Evolutionary conservation across 2,329 filamentous ascomycete species (phyloP).

Genomic region (Incumbomyces lentus): DNA sequence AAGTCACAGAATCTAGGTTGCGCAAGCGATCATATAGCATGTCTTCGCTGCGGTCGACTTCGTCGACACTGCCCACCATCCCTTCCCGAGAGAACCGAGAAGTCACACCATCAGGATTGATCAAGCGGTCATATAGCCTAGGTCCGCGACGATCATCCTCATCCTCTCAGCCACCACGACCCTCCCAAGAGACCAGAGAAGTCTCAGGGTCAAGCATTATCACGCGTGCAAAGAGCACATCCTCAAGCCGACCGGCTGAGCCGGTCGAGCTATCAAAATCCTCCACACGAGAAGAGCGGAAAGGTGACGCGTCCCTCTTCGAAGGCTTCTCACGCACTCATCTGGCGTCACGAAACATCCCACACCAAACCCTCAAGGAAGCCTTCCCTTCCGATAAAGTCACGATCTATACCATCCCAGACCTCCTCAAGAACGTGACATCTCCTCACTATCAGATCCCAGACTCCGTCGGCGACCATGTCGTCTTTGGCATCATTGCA

Average conservation of each 20-base stretch:
- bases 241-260: too few species aligned
- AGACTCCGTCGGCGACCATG: constrained; percentile 77
- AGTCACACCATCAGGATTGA: neutral
- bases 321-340: constrained; percentile 82
- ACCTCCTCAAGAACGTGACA: constrained; percentile 71
- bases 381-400: constrained; percentile 68
- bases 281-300: neutral
- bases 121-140: neutral
- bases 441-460: constrained; percentile 69
- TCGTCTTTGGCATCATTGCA: constrained; percentile 78
- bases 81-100: neutral
- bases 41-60: too few species aligned
- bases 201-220: too few species aligned
- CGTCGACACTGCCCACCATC: too few species aligned
- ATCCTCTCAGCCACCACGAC: neutral
- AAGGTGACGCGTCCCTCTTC: constrained; percentile 52
- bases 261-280: too few species aligned
- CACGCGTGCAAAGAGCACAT: too few species aligned
- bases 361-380: constrained; percentile 68
- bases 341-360: constrained; percentile 70
- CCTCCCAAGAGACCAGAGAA: neutral
- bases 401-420: constrained; percentile 56
- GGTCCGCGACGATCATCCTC: too few species aligned
- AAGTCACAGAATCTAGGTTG: neutral
- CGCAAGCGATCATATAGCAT: too few species aligned